These are phyloP conservation scores for Pseudozyma sp. DNA, from an alignment of 1,284 basidiomycete species.

Conservation along the genomic window DNA sequence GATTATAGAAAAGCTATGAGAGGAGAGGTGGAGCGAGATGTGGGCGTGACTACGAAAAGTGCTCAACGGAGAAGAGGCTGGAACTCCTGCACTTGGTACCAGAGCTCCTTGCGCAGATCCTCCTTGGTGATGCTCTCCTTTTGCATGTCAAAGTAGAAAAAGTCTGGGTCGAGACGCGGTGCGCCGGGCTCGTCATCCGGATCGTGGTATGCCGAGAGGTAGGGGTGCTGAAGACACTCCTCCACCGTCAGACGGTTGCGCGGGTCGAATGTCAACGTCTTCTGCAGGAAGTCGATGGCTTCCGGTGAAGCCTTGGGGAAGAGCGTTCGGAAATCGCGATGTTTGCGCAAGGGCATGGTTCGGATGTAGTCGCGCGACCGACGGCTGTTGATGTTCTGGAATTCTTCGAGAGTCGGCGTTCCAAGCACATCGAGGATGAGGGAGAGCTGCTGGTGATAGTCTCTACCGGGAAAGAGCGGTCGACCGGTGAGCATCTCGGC, in stretches of 20 bases:
- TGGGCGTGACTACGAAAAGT: background rate
- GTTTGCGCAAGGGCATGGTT: constrained; percentile 89
- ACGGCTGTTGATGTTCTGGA: constrained; percentile 78
- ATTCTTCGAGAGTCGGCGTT: constrained; percentile 75
- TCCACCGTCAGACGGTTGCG: constrained; percentile 64
- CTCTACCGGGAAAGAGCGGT: constrained; percentile 84
- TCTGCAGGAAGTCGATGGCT: constrained; percentile 85
- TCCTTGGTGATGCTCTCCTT: constrained; percentile 56
- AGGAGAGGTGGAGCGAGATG: background rate
- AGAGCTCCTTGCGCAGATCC: constrained; percentile 58
- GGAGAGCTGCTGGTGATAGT: constrained; percentile 72
- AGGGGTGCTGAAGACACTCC: constrained; percentile 65
- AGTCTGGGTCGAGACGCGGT: constrained; percentile 51
- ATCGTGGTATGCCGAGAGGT: constrained; percentile 64
- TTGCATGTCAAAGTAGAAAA: constrained; percentile 61
- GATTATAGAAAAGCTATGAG: too few relatives aligned
- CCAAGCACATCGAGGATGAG: constrained; percentile 75
- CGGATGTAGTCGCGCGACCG: constrained; percentile 91
- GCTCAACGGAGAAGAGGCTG: constrained; percentile 47
- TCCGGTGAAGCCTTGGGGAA: constrained; percentile 78
- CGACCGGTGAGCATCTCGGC: constrained; percentile 92
- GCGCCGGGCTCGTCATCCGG: constrained; percentile 62
- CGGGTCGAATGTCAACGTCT: constrained; percentile 78
- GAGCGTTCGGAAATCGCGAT: constrained; percentile 79
- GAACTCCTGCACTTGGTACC: constrained; percentile 59